These are phyloP conservation scores for Ophiosphaerella herpotricha DNA, from an alignment of 2,329 filamentous ascomycete species.

Conservation along the genomic window DNA sequence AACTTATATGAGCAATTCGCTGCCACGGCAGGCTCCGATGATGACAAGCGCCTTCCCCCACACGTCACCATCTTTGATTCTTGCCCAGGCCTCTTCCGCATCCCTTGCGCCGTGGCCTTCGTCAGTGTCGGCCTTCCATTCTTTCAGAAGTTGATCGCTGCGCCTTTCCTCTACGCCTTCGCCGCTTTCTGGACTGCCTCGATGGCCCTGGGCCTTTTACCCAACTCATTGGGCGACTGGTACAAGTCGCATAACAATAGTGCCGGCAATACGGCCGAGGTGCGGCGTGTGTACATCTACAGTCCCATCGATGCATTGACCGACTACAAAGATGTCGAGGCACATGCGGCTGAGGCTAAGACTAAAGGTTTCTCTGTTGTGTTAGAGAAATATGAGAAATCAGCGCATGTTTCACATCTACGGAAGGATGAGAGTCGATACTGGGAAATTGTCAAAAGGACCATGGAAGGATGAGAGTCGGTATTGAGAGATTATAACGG, in stretches of 20 bases:
- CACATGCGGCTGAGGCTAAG: conserved; percentile 9
- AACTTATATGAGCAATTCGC: conserved; percentile 14
- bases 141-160: conserved; percentile 7
- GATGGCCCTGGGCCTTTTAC: conserved; percentile 10
- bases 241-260: conserved; percentile 12
- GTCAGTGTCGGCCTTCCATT: conserved; percentile 12
- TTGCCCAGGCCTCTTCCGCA: conserved; percentile 10
- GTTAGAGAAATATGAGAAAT: conserved; percentile 11
- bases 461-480: conserved; percentile 5
- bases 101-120: conserved; percentile 10
- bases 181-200: conserved; percentile 10
- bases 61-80: conserved; percentile 15
- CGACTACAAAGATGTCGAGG: conserved; percentile 12
- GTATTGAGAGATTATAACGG: not conserved
- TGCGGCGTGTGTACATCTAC: conserved; percentile 12
- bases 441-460: conserved; percentile 10
- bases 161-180: conserved; percentile 12
- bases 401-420: conserved; percentile 12
- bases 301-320: conserved; percentile 9
- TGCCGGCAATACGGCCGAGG: conserved; percentile 5
- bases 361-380: conserved; percentile 9
- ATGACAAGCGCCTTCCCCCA: conserved; percentile 10
- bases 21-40: conserved; percentile 8
- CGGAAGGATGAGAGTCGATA: conserved; percentile 11
- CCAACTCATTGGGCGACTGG: conserved; percentile 8